Evolutionary conservation across 257 asterid species (phyloP).

Genomic region (Craterostigma plantagineum): DNA sequence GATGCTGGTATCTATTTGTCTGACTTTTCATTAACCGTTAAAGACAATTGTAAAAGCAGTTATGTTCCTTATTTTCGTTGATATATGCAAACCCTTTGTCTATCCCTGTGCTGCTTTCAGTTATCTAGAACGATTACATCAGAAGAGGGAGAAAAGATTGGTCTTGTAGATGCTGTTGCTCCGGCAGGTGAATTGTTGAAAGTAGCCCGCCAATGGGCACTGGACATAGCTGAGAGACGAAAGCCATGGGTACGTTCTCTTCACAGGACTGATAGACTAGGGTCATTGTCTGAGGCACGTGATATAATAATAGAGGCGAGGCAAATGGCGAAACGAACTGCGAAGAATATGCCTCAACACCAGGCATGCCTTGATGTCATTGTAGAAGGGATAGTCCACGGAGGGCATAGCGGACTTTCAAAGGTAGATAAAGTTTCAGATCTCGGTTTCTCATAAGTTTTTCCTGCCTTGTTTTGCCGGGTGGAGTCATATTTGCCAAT

Average conservation of each 20-base stretch:
- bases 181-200: constrained; percentile 54
- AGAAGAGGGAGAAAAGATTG: constrained; percentile 79
- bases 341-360: constrained; percentile 77
- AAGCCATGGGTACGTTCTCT: constrained; percentile 90
- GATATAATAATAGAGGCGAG: constrained; percentile 40
- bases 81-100: background rate
- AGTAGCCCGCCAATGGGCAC: constrained; percentile 73
- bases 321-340: constrained; percentile 48
- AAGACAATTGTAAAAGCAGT: too few species aligned
- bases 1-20: constrained; percentile 53
- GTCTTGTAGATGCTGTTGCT: constrained; percentile 76
- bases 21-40: background rate
- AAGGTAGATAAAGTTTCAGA: constrained; percentile 30
- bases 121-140: constrained; percentile 57
- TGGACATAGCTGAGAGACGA: constrained; percentile 50
- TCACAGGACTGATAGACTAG: constrained; percentile 64
- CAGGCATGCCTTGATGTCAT: constrained; percentile 80
- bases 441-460: background rate
- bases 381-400: constrained; percentile 83
- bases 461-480: background rate
- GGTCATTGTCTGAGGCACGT: constrained; percentile 57
- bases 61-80: too few species aligned
- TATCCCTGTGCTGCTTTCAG: constrained; percentile 24
- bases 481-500: too few species aligned
- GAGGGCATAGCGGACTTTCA: constrained; percentile 75